These are phyloP conservation scores for Cytospora paraplurivora DNA, from an alignment of 2,329 filamentous ascomycete species.

Conservation along the genomic window DNA sequence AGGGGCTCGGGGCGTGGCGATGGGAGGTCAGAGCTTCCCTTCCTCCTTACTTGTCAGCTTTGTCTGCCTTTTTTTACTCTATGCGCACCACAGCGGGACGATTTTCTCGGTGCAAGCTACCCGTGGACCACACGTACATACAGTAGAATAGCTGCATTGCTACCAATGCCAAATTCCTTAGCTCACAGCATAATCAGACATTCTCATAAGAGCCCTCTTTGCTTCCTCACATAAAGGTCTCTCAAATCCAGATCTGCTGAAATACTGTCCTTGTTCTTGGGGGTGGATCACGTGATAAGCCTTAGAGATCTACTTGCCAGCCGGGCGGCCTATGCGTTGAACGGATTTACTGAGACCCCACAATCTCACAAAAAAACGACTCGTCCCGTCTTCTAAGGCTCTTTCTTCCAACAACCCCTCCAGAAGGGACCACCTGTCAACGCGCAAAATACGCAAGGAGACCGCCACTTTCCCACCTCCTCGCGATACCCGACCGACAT, in stretches of 20 bases:
- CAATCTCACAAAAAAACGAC: slow-evolving; percentile 18
- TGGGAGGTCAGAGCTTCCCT: not conserved
- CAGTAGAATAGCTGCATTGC: not conserved
- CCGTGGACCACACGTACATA: too few species aligned
- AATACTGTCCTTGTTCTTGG: not conserved
- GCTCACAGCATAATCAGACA: not conserved
- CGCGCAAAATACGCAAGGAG: slow-evolving; percentile 25
- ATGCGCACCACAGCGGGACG: not conserved
- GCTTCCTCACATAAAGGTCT: not conserved
- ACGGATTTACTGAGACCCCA: slow-evolving; percentile 8
- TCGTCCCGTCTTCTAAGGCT: slow-evolving; percentile 15
- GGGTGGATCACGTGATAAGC: slow-evolving; percentile 1
- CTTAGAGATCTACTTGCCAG: not conserved
- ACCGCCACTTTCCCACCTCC: slow-evolving; percentile 17
- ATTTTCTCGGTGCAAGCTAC: not conserved
- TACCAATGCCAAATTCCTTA: not conserved
- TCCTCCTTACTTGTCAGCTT: not conserved
- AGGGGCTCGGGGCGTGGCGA: not conserved
- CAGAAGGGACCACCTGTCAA: slow-evolving; percentile 16
- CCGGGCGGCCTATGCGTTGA: slow-evolving; percentile 2
- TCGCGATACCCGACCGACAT: slow-evolving; percentile 17
- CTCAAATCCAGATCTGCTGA: not conserved
- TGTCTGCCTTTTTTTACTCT: not conserved
- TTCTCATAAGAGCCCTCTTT: too few species aligned
- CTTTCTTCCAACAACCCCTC: slow-evolving; percentile 15